phyloP scores from a whole-genome alignment of 108 stramenopile species.

The Parmales sp. region DNA sequence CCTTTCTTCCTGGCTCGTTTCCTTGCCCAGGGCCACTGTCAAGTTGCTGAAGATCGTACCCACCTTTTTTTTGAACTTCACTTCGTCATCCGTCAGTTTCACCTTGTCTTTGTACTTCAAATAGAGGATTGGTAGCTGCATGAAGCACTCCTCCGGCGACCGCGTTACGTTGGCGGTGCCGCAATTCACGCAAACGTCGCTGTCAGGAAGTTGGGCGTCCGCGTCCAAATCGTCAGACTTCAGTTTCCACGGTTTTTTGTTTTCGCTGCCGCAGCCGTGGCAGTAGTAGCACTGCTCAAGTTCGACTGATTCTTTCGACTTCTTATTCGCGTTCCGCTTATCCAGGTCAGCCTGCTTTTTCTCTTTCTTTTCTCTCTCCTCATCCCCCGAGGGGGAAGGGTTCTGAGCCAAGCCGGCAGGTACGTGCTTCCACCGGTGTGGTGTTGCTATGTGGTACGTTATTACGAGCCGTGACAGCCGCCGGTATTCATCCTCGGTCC shows the following conservation, averaged over 20 bases:
- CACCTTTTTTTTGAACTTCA: background rate
- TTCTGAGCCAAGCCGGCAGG: background rate
- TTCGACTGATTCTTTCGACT: background rate
- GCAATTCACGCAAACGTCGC: background rate
- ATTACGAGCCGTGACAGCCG: background rate
- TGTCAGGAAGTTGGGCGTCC: too few species aligned
- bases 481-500: background rate
- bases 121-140: background rate
- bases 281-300: constrained; percentile 3
- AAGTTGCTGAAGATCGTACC: background rate
- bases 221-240: too few species aligned
- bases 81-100: background rate
- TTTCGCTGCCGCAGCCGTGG: constrained; percentile 2
- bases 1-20: background rate
- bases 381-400: background rate
- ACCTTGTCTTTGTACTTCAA: constrained; percentile 1
- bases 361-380: background rate
- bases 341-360: background rate
- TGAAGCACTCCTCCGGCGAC: background rate
- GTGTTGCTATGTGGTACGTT: background rate
- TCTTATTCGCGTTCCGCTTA: constrained; percentile 6
- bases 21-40: background rate
- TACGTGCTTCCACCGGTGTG: constrained; percentile 8
- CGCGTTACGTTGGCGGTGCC: background rate
- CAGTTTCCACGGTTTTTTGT: background rate